Evolutionary conservation across 257 asterid species (phyloP).

Genomic region (Parsonsia alboflavescens): DNA sequence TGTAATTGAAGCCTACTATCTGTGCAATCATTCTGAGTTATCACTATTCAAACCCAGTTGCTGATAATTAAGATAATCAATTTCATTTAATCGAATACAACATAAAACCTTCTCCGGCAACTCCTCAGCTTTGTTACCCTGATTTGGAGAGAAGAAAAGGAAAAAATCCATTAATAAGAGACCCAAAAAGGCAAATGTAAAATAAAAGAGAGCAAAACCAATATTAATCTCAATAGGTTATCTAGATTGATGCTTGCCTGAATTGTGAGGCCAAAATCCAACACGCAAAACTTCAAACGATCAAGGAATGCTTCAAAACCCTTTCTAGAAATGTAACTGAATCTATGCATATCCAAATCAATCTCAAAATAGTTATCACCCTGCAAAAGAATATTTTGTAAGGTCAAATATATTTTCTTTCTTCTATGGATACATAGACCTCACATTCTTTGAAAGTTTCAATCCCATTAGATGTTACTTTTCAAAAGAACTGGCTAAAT

Average conservation of each 20-base stretch:
- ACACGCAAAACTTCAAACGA: conserved; percentile 65
- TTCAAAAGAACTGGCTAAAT: not conserved
- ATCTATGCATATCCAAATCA: conserved; percentile 94
- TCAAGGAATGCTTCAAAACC: conserved; percentile 76
- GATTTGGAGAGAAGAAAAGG: conserved; percentile 15
- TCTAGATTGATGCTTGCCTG: conserved; percentile 50
- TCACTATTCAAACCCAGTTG: conserved; percentile 50
- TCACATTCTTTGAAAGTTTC: not conserved
- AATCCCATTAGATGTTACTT: not conserved
- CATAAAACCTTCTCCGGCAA: conserved; percentile 92
- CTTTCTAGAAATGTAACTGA: conserved; percentile 83
- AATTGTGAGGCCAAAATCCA: conserved; percentile 91
- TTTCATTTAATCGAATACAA: conserved; percentile 74
- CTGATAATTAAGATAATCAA: conserved; percentile 75
- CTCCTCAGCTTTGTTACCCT: conserved; percentile 95
- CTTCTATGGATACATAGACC: not conserved
- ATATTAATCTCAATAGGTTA: not conserved
- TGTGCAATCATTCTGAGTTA: conserved; percentile 35
- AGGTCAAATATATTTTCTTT: not conserved
- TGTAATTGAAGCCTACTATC: conserved; percentile 12
- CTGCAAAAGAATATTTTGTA: conserved; percentile 33
- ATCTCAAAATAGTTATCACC: conserved; percentile 87
- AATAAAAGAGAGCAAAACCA: not conserved
- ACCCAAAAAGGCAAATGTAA: not conserved
- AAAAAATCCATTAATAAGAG: conserved; percentile 14